Evolutionary conservation across 2,329 filamentous ascomycete genomes (phyloP).

Genomic region (Hypoxylon sp.): DNA sequence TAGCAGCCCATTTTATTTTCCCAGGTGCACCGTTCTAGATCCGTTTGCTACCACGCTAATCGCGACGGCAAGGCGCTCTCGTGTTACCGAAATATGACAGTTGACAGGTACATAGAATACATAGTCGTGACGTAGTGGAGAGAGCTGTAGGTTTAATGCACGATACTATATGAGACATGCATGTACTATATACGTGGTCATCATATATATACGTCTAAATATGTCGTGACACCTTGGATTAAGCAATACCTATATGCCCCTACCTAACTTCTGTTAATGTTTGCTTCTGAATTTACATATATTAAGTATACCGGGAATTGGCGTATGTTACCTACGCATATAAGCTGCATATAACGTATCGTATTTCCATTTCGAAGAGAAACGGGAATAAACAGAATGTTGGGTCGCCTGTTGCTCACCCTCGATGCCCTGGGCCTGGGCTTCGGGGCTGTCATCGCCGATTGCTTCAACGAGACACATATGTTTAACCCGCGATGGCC

Average conservation of each 20-base stretch:
- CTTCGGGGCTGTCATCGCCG: constrained; percentile 29
- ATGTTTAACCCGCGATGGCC: constrained; percentile 44
- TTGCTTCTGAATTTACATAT: not conserved
- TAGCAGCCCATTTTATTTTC: not conserved
- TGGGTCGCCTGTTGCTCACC: constrained; percentile 39
- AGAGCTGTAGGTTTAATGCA: not conserved
- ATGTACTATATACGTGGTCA: not conserved
- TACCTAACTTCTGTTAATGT: not conserved
- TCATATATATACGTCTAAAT: not conserved
- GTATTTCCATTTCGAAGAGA: no score
- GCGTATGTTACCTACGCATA: no score
- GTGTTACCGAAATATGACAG: constrained; percentile 15
- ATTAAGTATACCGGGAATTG: no score
- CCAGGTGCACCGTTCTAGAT: constrained; percentile 8
- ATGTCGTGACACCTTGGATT: not conserved
- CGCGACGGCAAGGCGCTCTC: constrained; percentile 8
- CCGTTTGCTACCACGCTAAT: not conserved
- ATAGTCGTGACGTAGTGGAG: constrained; percentile 11
- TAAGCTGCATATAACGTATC: no score
- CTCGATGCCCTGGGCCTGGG: constrained; percentile 38
- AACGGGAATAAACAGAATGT: constrained; percentile 19
- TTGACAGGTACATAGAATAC: not conserved
- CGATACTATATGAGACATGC: not conserved
- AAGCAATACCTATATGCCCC: no score
- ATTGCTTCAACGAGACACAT: constrained; percentile 44